A percentile compares a stretch with the other conserved stretches of the same genome.
Evolutionary conservation across 2,329 filamentous ascomycete species (phyloP).

Genomic region (Clarireedia sp.): DNA sequence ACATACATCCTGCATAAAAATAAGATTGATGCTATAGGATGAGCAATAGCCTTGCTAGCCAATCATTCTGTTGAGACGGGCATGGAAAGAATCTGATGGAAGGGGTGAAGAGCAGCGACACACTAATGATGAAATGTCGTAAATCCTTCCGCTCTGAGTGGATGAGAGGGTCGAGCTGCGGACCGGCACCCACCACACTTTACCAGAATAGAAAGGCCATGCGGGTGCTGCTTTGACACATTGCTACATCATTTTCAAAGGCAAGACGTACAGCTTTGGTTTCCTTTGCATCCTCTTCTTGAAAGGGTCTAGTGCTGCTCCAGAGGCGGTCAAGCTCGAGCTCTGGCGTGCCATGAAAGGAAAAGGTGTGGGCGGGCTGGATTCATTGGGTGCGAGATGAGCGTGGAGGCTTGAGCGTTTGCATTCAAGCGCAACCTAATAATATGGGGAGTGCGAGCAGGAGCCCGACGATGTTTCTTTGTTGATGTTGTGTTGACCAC

Average conservation of each 20-base stretch:
- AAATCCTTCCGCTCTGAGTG: not conserved
- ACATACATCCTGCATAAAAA: slow-evolving; percentile 6
- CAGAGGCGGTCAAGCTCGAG: not conserved
- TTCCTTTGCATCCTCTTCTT: not conserved
- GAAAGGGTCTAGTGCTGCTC: not conserved
- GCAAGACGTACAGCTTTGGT: not conserved
- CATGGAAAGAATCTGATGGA: not conserved
- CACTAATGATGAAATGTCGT: not conserved
- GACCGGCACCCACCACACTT: not conserved
- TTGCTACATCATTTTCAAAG: not conserved
- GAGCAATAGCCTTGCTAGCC: not conserved
- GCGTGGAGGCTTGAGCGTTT: not conserved
- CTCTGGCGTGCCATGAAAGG: not conserved
- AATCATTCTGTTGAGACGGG: not conserved
- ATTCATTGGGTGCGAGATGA: not conserved
- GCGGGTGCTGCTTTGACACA: not conserved
- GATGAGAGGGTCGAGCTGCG: not conserved
- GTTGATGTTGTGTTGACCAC: too few relatives aligned
- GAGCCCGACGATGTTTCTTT: not conserved
- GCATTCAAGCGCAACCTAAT: not conserved
- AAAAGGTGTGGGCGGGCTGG: not conserved
- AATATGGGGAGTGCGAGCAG: not conserved
- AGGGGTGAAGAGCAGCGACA: not conserved
- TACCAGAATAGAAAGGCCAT: not conserved
- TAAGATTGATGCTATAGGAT: not conserved